Conservation (phyloP, 176 grass and related monocot species). For the Eleusine coracana region DNA sequence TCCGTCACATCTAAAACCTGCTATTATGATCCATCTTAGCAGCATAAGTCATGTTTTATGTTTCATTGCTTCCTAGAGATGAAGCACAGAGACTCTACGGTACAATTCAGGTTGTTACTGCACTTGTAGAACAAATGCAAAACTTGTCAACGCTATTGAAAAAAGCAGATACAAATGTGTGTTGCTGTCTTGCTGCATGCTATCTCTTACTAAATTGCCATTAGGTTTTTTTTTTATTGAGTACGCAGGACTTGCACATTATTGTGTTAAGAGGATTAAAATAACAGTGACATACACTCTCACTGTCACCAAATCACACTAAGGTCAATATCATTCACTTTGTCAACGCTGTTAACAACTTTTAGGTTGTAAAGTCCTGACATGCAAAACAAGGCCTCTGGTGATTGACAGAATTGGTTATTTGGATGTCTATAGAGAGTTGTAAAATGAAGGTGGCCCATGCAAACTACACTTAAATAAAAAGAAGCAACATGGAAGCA, state of each 20-base stretch:
- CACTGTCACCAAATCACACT: not conserved
- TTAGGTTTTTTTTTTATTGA: not conserved
- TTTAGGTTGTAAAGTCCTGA: not conserved
- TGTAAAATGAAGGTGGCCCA: slow-evolving; percentile 5
- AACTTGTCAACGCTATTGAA: not conserved
- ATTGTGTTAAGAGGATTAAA: not conserved
- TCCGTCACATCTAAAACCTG: slow-evolving; percentile 9
- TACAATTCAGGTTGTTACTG: slow-evolving; percentile 21
- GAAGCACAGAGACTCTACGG: no score
- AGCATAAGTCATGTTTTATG: not conserved
- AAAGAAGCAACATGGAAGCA: not conserved
- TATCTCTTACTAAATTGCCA: not conserved
- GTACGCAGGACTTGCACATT: not conserved
- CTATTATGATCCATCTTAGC: not conserved
- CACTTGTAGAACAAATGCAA: slow-evolving; percentile 21
- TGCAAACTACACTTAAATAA: not conserved
- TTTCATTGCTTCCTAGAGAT: not conserved
- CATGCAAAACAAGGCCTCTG: not conserved
- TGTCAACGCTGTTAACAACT: not conserved
- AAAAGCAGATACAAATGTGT: not conserved
- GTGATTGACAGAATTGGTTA: slow-evolving; percentile 7
- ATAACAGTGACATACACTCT: not conserved
- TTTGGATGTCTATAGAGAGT: not conserved
- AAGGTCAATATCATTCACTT: not conserved
- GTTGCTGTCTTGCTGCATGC: not conserved